Evolutionary conservation across 2,329 filamentous ascomycete species (phyloP), one percentile per base, ranked within the genome.

Genomic region (Colletotrichum sp.): DNA sequence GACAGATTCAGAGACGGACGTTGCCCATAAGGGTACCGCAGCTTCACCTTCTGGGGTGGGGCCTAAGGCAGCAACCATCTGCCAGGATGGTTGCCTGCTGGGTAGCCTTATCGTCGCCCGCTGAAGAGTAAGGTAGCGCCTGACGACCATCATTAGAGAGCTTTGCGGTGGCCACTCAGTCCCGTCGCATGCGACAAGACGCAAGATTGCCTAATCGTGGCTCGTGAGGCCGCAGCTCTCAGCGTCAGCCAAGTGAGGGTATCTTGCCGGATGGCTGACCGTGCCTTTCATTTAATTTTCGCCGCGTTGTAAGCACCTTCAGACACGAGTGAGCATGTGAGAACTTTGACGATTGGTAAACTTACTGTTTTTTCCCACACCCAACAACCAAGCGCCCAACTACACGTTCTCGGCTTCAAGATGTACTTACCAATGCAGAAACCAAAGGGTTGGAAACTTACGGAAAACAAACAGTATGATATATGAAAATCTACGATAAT

Each of bases 211-310:
- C n/a, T 13, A 52, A 52, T 2, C 12, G 0, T 21, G 43, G 43
- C 43, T 48, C n/a, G 10, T 52, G n/a, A 52, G 43, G n/a, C 1
- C n/a, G n/a, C 43, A 52, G n/a, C 43, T 52, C 43, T 52, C n/a
- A 5, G 43, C 5, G 43, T 0, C n/a, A 1, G 1, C 4, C n/a
- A 0, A 24, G 43, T 0, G 6, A 24, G 1, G 43, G 43, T 52
- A 7, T 21, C 43, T 52, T 21, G 6, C 5, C 0, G 6, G 43
- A 52, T 21, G 10, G n/a, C n/a, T 52, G n/a, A 5, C n/a, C n/a
- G 10, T 52, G 43, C 43, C 43, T 21, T 1, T 52, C 6, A 4
- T 3, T 3, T 13, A 0, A 13, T 52, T 52, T 52, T 52, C 12
- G 12, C 43, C 43, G 43, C 10, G 43, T 13, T 52, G 10, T 21